Evolutionary conservation across 257 asterid species (phyloP).

Genomic region (Primulina eburnea): DNA sequence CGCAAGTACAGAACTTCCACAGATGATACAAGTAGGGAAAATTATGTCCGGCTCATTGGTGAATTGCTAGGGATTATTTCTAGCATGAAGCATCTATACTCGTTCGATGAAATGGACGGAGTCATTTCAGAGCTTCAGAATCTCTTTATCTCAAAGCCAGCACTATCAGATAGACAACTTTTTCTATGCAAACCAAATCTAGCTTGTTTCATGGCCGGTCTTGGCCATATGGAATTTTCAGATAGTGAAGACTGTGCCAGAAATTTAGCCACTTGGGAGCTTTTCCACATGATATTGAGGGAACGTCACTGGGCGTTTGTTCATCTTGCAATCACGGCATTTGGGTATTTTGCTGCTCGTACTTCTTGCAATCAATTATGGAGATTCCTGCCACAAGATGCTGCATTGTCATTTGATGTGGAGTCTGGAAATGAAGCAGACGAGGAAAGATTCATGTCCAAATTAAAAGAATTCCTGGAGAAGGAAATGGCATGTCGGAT

Average conservation of each 20-base stretch:
- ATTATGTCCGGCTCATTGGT: constrained; percentile 56
- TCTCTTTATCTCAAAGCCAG: constrained; percentile 60
- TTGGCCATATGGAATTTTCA: constrained; percentile 55
- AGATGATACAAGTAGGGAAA: constrained; percentile 44
- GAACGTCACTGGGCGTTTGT: constrained; percentile 92
- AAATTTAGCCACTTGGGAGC: constrained; percentile 70
- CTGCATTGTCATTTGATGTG: constrained; percentile 80
- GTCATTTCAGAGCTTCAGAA: constrained; percentile 74
- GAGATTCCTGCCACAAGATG: constrained; percentile 89
- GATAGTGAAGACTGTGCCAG: constrained; percentile 55
- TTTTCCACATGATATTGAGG: constrained; percentile 68
- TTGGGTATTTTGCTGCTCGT: constrained; percentile 78
- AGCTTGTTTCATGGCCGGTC: constrained; percentile 80
- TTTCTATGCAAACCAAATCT: constrained; percentile 72
- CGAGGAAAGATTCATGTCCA: constrained; percentile 81
- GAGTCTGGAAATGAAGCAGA: constrained; percentile 62
- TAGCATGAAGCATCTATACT: constrained; percentile 60
- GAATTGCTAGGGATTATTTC: constrained; percentile 72
- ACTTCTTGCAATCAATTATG: constrained; percentile 76
- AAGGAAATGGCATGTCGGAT: constrained; percentile 56
- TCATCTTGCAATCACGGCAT: constrained; percentile 72
- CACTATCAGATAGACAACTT: constrained; percentile 39
- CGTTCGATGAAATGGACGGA: constrained; percentile 70
- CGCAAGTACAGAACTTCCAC: constrained; percentile 50
- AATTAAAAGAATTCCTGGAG: constrained; percentile 73